Percentiles rank a stretch among this genome's conserved stretches.
These are phyloP conservation scores for Chlamydomonas eustigma DNA, from an alignment of 139 green algal species.

Conservation along the genomic window DNA sequence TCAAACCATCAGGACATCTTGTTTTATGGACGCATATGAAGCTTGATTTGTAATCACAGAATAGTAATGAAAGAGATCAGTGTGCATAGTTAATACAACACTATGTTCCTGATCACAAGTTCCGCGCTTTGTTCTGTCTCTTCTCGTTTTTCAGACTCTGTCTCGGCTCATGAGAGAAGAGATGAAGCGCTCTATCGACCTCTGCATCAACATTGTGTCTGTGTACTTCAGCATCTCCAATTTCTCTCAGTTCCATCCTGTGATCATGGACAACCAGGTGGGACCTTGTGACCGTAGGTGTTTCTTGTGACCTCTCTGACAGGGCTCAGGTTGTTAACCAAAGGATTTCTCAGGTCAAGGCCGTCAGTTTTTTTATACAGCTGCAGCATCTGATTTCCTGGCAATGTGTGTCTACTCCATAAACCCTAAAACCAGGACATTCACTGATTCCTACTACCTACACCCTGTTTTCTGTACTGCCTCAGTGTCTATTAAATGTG, in stretches of 20 bases:
- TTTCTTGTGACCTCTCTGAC: neutral
- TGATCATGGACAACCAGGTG: conserved; percentile 68
- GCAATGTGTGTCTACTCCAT: too few relatives aligned
- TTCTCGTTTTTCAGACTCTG: conserved; percentile 47
- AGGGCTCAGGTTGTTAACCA: neutral
- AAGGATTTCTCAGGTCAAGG: too few relatives aligned
- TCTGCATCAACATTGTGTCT: conserved; percentile 65
- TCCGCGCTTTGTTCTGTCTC: too few relatives aligned
- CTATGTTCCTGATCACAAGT: too few relatives aligned
- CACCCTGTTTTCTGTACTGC: too few relatives aligned
- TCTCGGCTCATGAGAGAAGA: conserved; percentile 77
- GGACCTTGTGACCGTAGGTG: neutral
- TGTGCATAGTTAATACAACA: too few relatives aligned
- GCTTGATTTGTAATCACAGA: neutral
- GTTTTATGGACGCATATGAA: neutral
- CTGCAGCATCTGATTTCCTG: too few relatives aligned
- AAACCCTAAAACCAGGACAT: too few relatives aligned
- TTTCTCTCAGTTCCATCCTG: conserved; percentile 65
- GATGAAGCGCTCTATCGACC: conserved; percentile 66
- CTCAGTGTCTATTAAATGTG: too few relatives aligned
- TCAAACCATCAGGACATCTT: neutral
- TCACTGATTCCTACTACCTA: too few relatives aligned
- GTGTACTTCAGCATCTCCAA: conserved; percentile 77
- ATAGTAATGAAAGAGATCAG: too few relatives aligned
- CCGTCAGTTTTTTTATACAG: too few relatives aligned